Percentiles rank a stretch among this genome's conserved stretches.
Evolutionary conservation across 2,329 filamentous ascomycete genomes (phyloP).

Genomic region (Aspergillus sp.): DNA sequence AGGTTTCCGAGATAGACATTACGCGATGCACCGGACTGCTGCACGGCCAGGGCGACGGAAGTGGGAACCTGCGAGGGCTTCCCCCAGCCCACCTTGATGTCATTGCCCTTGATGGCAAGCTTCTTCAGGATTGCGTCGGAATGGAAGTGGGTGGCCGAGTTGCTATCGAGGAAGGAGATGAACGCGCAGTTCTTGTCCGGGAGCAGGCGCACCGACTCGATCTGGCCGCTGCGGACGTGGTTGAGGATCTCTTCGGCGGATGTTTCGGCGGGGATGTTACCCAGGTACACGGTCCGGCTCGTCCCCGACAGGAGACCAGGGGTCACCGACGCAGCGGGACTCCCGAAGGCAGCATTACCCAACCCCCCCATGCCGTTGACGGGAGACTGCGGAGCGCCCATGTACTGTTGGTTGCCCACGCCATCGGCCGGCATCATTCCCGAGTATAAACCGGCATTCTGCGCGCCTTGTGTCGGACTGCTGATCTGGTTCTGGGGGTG

Average conservation of each 20-base stretch:
- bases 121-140: constrained; percentile 99
- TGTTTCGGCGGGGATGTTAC: constrained; percentile 97
- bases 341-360: constrained; percentile 50
- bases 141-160: constrained; percentile 97
- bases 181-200: constrained; percentile 99
- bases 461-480: constrained; percentile 66
- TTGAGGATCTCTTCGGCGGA: constrained; percentile 92
- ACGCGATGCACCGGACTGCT: constrained; percentile 91
- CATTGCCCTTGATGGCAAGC: constrained; percentile 94
- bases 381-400: constrained; percentile 76
- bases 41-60: constrained; percentile 91
- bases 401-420: constrained; percentile 70
- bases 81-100: constrained; percentile 99
- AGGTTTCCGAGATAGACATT: constrained; percentile 96
- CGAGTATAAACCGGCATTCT: constrained; percentile 69
- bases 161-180: constrained; percentile 96
- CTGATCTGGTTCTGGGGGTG: constrained; percentile 55
- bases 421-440: constrained; percentile 77
- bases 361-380: constrained; percentile 61
- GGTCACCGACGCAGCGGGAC: constrained; percentile 65
- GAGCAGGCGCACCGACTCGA: constrained; percentile 93
- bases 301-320: constrained; percentile 80
- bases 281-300: constrained; percentile 92
- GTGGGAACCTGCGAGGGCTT: constrained; percentile 97
- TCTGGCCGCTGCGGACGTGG: constrained; percentile 93